Base-by-base conservation (phyloP, 345 rosid species). In the Pistacia atlantica region DNA sequence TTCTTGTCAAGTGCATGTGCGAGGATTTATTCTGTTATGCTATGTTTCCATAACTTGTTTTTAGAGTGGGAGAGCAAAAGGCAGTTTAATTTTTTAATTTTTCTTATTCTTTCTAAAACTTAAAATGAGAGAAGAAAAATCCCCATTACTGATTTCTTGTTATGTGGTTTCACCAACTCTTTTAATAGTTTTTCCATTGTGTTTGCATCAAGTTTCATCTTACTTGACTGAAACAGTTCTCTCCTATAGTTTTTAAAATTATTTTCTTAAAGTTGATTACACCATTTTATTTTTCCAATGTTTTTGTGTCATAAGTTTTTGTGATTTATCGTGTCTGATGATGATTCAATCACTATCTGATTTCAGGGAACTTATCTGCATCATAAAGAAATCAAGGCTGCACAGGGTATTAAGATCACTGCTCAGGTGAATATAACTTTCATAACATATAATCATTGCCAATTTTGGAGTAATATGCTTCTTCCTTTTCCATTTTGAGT, bases 381-480 rank as follows among this genome's bases (percentile, higher is more conserved):
- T 84, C 94, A 90, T 69, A 96, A 92, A 83, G 90, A 90, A 78
- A 91, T 91, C 74, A 96, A 90, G 86, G 99, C 99, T 74, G 98
- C 97, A 60, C 95, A 90, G 89, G 97, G 98, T 79, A 93, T 96
- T 82, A 96, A 96, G 85, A 92, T 96, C 55, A 78, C 93, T 56
- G 98, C 91, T 35, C 99, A 93, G 98, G 99, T 95, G 69, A 75
- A 73, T 49, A 37, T 75, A 65, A 54, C 69, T 66, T 54, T 18
- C 38, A 22, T 28, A 46, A 42, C 45, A 7, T 67, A 12, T 58
- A 22, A 28, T 3, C n/a, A 17, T 54, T 20, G 7, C 48, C 13
- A 20, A n/a, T 28, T 22, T 22, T 65, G 4, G 57, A 45, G 8
- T 48, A 45, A 22, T 63, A 52, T 42, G 60, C 35, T 35, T 38